Base-by-base conservation (phyloP, 768 basidiomycete genomes). In the Pholiota molesta region DNA sequence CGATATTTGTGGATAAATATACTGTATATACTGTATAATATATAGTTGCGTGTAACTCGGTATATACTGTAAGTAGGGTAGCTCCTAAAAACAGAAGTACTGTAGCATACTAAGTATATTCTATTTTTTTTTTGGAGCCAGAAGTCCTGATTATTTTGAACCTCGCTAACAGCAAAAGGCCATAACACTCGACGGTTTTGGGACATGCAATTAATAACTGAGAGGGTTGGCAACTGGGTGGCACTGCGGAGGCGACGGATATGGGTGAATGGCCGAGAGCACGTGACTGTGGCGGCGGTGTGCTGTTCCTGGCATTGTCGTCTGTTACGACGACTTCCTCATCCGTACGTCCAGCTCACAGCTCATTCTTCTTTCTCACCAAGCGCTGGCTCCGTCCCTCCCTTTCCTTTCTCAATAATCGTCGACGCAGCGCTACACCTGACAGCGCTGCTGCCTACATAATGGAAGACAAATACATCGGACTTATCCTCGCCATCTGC, bases 391-490 rank as follows among this genome's bases (percentile, higher is more conserved):
- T 37, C 35, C 35, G 9, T 37, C 35, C 47, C 42, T n/a, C 42
- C 42, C n/a, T 49, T 19, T 19, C 19, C 47, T 26, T 26, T 49
- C 47, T 49, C 10, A 21, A 23, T 14, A 49, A 49, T 49, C 47
- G 33, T 44, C 35, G 40, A 51, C 45, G 49, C 33, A 58, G 57
- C 55, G 47, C 45, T 37, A 37, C 35, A 14, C 13, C 26, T 9
- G 19, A 49, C 11, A 26, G 47, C 47, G 47, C 23, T 49, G 35
- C 21, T 49, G 19, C 13, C 2, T 26, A 19, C 54, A 51, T 37
- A 17, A 70, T 72, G 69, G 94, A 97, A 69, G 97, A 97, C 79
- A 97, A 95, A 79, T 97, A 95, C 73, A 94, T 98, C 53, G 97
- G 97, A 33, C 85, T 99, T 56, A 84, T 86, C 26, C 86, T 99